Base-by-base conservation (phyloP, 1,139 yeast genomes). In the Sugiyamaella sp. region DNA sequence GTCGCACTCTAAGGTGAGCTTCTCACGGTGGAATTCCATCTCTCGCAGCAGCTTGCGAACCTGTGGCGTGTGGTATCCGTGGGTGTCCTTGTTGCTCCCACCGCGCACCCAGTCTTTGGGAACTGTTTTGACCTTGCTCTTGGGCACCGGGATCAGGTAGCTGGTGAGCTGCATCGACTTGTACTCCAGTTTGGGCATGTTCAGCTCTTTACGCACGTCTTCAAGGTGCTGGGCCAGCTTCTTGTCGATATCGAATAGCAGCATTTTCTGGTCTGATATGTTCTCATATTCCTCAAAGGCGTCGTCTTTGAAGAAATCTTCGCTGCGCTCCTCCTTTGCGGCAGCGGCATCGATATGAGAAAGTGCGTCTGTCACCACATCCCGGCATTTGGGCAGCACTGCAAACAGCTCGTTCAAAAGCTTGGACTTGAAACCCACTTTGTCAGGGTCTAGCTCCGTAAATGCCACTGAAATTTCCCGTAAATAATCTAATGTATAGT, bases 61-160 rank as follows among this genome's bases (percentile, higher is more conserved):
- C 40, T 70, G 73, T 0, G 95, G 89, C 0, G 96, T 77, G 56
- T 93, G 74, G 67, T 82, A 91, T 55, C 97, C 73, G 1, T 89
- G 80, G 2, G 88, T 84, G 1, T 82, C 71, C 57, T 82, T 82
- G 0, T 96, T 89, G 5, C 86, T 85, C 62, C 81, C 86, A 37
- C 86, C 80, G 60, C 88, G 83, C 9, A 85, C 72, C 96, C 97
- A 93, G 54, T 81, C 82, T 1, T 71, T 61, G 0, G 98, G 97
- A 1, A 90, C 70, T 1, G 72, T 70, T 49, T 79, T 80, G 3
- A 80, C 75, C 47, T 80, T 81, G 0, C 80, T 74, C 59, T 84
- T 83, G 47, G 88, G 72, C 0, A 91, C 84, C 64, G 90, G 97
- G 20, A 93, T 78, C 38, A 90, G 71, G 63, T 85, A 85, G 0